phyloP scores from a whole-genome alignment of 2,329 filamentous ascomycete genomes.

The Eurotiales sp. region DNA sequence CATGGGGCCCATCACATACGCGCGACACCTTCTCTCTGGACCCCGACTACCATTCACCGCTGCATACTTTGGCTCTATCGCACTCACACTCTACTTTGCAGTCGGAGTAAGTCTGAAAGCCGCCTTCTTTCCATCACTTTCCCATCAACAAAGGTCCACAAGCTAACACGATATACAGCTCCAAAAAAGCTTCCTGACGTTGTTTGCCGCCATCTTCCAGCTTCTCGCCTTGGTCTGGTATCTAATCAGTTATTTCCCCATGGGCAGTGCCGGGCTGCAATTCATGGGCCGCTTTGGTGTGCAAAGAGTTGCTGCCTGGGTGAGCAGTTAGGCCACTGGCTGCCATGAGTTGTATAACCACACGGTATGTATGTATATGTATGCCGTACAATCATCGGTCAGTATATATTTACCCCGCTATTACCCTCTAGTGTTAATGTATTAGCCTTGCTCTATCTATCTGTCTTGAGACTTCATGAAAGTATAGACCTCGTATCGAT shows the following conservation, averaged over 20 bases:
- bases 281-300: conserved; percentile 84
- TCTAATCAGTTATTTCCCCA: conserved; percentile 94
- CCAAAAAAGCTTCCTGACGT: conserved; percentile 76
- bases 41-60: conserved; percentile 87
- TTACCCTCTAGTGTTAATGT: neutral
- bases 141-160: conserved; percentile 17
- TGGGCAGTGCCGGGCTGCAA: conserved; percentile 85
- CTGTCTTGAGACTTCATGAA: neutral
- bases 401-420: neutral
- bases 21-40: conserved; percentile 77
- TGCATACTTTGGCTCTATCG: conserved; percentile 91
- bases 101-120: conserved; percentile 67
- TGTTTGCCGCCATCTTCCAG: conserved; percentile 79
- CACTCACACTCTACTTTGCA: conserved; percentile 84
- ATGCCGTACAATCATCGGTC: too few species aligned
- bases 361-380: too few species aligned
- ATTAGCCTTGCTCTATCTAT: neutral
- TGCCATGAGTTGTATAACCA: too few species aligned
- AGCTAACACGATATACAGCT: conserved; percentile 53
- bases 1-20: conserved; percentile 84
- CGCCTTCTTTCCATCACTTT: conserved; percentile 13
- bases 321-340: conserved; percentile 59
- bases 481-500: neutral
- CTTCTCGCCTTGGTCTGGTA: conserved; percentile 85
- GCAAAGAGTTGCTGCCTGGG: conserved; percentile 80